Conservation (phyloP, 2,329 filamentous ascomycete genomes). For the Pezicula radicicola region DNA sequence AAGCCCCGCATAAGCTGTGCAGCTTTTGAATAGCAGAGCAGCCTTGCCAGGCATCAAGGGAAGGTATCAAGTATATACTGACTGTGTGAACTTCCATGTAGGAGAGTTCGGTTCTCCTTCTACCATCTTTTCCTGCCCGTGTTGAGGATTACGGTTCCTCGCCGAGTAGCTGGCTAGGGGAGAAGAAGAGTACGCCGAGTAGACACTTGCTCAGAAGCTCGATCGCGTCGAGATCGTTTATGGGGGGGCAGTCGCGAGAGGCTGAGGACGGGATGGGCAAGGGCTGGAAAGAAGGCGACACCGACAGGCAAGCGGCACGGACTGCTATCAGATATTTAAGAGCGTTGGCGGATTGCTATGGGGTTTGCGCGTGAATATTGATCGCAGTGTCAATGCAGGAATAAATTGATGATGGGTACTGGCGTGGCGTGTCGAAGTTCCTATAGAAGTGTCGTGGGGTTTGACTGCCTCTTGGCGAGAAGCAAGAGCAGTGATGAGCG, state of each 20-base stretch:
- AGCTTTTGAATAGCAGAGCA: neutral
- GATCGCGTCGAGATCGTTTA: conserved; percentile 18
- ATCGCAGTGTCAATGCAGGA: neutral
- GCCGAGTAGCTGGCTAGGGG: conserved; percentile 8
- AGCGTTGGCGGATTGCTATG: conserved; percentile 4
- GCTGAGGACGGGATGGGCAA: conserved; percentile 20
- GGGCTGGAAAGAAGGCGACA: conserved; percentile 18
- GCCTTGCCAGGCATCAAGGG: neutral
- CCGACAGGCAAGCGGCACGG: conserved; percentile 10
- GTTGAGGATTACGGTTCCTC: conserved; percentile 25
- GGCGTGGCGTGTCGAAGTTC: conserved; percentile 6
- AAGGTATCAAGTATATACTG: conserved; percentile 16
- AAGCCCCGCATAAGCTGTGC: too few relatives aligned
- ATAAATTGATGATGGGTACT: conserved; percentile 8
- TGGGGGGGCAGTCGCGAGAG: conserved; percentile 11
- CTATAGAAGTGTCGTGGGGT: conserved; percentile 16
- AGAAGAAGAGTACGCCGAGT: neutral
- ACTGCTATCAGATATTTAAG: neutral
- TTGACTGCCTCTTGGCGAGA: conserved; percentile 13
- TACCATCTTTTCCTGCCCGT: conserved; percentile 71
- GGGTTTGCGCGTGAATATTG: conserved; percentile 2
- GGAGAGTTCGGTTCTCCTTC: conserved; percentile 91
- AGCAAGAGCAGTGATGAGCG: conserved; percentile 7
- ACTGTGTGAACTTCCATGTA: conserved; percentile 99
- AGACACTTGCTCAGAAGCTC: conserved; percentile 5